phyloP scores from a whole-genome alignment of 2,329 filamentous ascomycete genomes.

The Dactylellina drechsleri region DNA sequence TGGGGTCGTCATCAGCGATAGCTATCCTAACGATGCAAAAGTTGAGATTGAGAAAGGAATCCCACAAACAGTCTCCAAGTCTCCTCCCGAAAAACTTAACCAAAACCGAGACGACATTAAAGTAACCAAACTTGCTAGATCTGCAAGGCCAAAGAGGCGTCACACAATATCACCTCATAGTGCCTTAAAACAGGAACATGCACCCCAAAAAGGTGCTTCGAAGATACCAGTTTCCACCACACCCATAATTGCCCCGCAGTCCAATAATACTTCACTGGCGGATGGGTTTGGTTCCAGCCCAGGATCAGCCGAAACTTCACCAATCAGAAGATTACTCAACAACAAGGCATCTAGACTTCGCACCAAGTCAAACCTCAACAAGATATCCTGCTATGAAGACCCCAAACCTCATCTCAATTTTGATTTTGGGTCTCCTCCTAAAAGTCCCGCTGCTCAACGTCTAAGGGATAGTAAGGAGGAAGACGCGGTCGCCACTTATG shows the following conservation, averaged over 20 bases:
- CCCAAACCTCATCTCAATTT: slow-evolving; percentile 35
- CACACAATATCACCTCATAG: neutral
- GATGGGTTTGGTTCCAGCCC: neutral
- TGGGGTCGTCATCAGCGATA: slow-evolving; percentile 31
- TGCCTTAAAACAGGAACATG: neutral
- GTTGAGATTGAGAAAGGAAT: neutral
- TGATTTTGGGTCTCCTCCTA: slow-evolving; percentile 12
- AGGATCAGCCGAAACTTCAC: slow-evolving; percentile 20
- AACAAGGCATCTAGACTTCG: slow-evolving; percentile 37
- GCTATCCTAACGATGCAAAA: slow-evolving; percentile 10
- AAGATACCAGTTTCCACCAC: neutral
- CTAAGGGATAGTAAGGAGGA: neutral
- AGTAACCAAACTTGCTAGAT: neutral
- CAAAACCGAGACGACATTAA: neutral
- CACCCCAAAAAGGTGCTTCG: neutral
- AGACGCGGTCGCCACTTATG: slow-evolving; percentile 2
- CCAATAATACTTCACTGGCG: too few species aligned
- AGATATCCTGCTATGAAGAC: slow-evolving; percentile 8
- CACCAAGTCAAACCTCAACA: slow-evolving; percentile 35
- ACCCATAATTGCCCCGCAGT: neutral
- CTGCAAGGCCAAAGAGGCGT: neutral
- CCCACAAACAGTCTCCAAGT: neutral
- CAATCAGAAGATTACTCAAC: slow-evolving; percentile 27
- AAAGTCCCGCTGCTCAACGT: neutral
- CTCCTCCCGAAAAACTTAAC: neutral